These are phyloP conservation scores for Gamarada debralockiae DNA, from an alignment of 495 filamentous ascomycete genomes.

Conservation along the genomic window DNA sequence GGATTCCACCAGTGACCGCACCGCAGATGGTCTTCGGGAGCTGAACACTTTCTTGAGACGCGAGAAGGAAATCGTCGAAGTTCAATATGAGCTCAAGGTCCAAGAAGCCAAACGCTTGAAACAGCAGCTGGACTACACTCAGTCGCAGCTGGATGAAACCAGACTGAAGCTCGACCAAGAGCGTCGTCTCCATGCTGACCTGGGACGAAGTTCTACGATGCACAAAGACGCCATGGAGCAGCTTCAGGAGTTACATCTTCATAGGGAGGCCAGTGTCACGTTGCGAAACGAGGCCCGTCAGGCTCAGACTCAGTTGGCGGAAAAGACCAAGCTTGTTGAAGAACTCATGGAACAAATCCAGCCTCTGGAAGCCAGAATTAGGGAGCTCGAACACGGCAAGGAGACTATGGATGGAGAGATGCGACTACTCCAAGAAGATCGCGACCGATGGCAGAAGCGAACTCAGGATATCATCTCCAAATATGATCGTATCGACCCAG, in stretches of 20 bases:
- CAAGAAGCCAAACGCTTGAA: constrained; percentile 84
- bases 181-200: constrained; percentile 71
- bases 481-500: constrained; percentile 91
- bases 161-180: constrained; percentile 85
- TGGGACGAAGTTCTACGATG: constrained; percentile 60
- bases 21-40: constrained; percentile 74
- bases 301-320: constrained; percentile 65
- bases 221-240: constrained; percentile 91
- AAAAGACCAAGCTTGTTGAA: constrained; percentile 69
- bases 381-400: constrained; percentile 74
- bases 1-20: constrained; percentile 34
- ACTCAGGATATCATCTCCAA: constrained; percentile 93
- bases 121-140: constrained; percentile 84
- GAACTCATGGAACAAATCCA: constrained; percentile 72
- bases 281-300: constrained; percentile 81
- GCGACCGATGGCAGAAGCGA: constrained; percentile 88
- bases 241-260: constrained; percentile 88
- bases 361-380: constrained; percentile 72
- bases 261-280: constrained; percentile 88
- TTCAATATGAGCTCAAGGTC: constrained; percentile 82
- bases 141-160: constrained; percentile 80
- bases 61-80: constrained; percentile 96
- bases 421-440: constrained; percentile 77
- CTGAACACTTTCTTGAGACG: constrained; percentile 86
- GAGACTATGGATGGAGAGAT: constrained; percentile 81